phyloP scores from a whole-genome alignment of 441 rosid genomes.

The Daphne laureola region DNA sequence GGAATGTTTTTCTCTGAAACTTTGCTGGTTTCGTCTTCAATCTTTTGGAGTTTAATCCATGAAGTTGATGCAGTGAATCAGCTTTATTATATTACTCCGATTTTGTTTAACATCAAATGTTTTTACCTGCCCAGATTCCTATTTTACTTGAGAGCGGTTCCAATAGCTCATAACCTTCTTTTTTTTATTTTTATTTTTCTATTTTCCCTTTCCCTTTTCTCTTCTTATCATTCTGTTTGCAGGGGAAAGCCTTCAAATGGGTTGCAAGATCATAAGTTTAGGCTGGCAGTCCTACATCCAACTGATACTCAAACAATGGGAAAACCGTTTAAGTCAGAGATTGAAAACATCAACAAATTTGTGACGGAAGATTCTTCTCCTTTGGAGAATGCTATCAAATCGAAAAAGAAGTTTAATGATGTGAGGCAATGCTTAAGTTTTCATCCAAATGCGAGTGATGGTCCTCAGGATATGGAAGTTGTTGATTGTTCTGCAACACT shows the following conservation, averaged over 20 bases:
- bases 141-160: too few species aligned
- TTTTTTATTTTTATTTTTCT: too few species aligned
- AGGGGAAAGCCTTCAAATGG: constrained; percentile 20
- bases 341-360: constrained; percentile 8
- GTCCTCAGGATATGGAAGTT: constrained; percentile 4
- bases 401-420: background rate
- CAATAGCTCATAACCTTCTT: background rate
- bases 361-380: constrained; percentile 3
- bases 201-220: too few species aligned
- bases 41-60: background rate
- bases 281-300: constrained; percentile 11
- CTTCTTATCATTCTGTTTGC: constrained; percentile 3
- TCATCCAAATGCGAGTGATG: background rate
- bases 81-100: too few species aligned
- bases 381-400: background rate
- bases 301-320: constrained; percentile 14
- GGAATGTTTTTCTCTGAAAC: background rate
- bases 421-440: background rate
- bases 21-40: background rate
- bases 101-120: background rate
- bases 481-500: constrained; percentile 7
- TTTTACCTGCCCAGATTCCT: background rate
- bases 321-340: constrained; percentile 13
- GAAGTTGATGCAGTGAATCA: background rate
- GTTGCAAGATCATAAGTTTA: constrained; percentile 15